These are phyloP conservation scores for Ceratocystis albifundus DNA, from an alignment of 2,329 filamentous ascomycete species.

Conservation along the genomic window DNA sequence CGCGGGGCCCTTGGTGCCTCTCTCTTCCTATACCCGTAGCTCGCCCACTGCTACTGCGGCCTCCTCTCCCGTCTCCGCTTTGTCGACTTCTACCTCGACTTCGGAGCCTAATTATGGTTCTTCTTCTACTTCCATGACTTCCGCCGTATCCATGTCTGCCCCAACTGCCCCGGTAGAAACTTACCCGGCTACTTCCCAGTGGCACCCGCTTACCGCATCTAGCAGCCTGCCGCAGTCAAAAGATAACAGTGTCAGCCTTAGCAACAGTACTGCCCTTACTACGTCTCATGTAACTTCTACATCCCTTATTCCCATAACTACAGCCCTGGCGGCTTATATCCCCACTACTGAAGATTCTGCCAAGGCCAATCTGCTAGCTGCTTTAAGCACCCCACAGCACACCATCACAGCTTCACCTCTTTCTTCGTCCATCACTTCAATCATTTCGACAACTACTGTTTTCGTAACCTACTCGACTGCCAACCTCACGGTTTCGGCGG, in stretches of 20 bases:
- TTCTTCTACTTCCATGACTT: neutral
- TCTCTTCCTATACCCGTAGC: neutral
- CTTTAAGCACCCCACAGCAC: neutral
- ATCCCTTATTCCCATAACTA: neutral
- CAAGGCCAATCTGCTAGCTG: neutral
- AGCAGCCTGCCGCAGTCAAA: conserved; percentile 8
- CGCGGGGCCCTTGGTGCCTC: neutral
- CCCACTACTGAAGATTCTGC: neutral
- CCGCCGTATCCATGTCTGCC: neutral
- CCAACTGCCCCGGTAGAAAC: neutral
- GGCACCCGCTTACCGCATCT: conserved; percentile 3
- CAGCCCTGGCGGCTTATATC: neutral
- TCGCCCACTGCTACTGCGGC: neutral
- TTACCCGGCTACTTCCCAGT: neutral
- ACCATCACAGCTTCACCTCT: neutral
- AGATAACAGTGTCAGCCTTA: neutral
- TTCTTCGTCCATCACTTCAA: conserved; percentile 1
- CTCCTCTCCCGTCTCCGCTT: neutral
- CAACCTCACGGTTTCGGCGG: conserved; percentile 5
- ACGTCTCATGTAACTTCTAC: neutral
- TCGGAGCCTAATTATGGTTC: neutral
- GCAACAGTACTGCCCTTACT: neutral
- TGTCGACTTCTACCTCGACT: neutral
- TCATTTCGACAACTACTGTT: conserved; percentile 5
- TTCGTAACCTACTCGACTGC: conserved; percentile 14